phyloP scores from a whole-genome alignment of 2,329 filamentous ascomycete species.

The Neospermospora avenae region DNA sequence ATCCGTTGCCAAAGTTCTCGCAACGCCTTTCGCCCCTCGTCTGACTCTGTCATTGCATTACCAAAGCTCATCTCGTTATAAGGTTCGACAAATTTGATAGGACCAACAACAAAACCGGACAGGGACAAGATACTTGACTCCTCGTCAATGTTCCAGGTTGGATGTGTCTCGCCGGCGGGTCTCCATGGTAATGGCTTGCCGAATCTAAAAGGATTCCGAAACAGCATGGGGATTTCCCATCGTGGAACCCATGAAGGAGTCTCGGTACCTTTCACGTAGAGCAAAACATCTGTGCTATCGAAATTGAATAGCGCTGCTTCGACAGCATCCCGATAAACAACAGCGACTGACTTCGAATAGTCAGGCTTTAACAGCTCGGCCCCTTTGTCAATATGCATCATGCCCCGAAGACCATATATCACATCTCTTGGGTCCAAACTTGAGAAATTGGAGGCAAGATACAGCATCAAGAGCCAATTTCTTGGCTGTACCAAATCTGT shows the following conservation, averaged over 20 bases:
- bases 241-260: constrained; percentile 28
- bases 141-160: constrained; percentile 28
- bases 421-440: constrained; percentile 17
- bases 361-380: constrained; percentile 13
- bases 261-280: constrained; percentile 26
- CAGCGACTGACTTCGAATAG: constrained; percentile 17
- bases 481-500: constrained; percentile 27
- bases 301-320: constrained; percentile 31
- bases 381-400: constrained; percentile 18
- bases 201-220: constrained; percentile 33
- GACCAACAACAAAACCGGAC: constrained; percentile 14
- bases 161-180: constrained; percentile 22
- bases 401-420: constrained; percentile 19
- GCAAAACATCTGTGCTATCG: constrained; percentile 26
- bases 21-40: constrained; percentile 18
- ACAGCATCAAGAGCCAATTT: constrained; percentile 32
- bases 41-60: constrained; percentile 22
- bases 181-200: constrained; percentile 30
- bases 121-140: constrained; percentile 20
- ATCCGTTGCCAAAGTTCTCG: constrained; percentile 24
- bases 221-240: constrained; percentile 31
- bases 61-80: constrained; percentile 27
- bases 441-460: constrained; percentile 27
- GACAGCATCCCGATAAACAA: constrained; percentile 21
- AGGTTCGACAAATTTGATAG: constrained; percentile 10